These are phyloP conservation scores for Vitis cinerea DNA, from an alignment of 164 flowering plant genomes.

Conservation along the genomic window DNA sequence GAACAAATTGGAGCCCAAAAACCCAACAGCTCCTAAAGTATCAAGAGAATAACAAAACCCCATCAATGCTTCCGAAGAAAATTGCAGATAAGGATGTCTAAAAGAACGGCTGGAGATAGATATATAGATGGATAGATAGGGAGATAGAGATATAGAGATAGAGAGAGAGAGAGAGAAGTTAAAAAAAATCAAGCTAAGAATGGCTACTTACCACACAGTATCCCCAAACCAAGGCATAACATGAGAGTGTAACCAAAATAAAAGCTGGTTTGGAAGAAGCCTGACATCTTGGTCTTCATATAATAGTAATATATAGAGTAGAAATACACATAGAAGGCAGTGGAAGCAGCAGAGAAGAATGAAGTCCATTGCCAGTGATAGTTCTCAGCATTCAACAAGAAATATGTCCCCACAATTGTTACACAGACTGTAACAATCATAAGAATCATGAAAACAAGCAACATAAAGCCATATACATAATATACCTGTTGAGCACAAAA, in stretches of 20 bases:
- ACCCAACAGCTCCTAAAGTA: constrained; percentile 83
- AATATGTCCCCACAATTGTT: constrained; percentile 95
- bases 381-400: constrained; percentile 96
- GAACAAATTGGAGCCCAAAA: constrained; percentile 74
- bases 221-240: constrained; percentile 96
- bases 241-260: constrained; percentile 97
- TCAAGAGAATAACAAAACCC: constrained; percentile 4
- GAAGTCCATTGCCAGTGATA: constrained; percentile 99
- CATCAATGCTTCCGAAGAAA: not conserved
- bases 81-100: too few species aligned
- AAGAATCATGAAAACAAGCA: constrained; percentile 91
- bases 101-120: too few species aligned
- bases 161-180: not conserved
- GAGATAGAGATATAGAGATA: not conserved
- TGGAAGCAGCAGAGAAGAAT: constrained; percentile 96
- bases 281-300: constrained; percentile 98
- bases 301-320: constrained; percentile 90
- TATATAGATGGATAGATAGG: too few species aligned
- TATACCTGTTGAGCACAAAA: constrained; percentile 61
- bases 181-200: not conserved
- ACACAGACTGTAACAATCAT: constrained; percentile 93
- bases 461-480: constrained; percentile 99
- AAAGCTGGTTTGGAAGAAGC: constrained; percentile 99
- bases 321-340: constrained; percentile 89
- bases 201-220: constrained; percentile 78